These are phyloP conservation scores for Eucalyptus tenuipes DNA, from an alignment of 345 rosid genomes.

Conservation along the genomic window DNA sequence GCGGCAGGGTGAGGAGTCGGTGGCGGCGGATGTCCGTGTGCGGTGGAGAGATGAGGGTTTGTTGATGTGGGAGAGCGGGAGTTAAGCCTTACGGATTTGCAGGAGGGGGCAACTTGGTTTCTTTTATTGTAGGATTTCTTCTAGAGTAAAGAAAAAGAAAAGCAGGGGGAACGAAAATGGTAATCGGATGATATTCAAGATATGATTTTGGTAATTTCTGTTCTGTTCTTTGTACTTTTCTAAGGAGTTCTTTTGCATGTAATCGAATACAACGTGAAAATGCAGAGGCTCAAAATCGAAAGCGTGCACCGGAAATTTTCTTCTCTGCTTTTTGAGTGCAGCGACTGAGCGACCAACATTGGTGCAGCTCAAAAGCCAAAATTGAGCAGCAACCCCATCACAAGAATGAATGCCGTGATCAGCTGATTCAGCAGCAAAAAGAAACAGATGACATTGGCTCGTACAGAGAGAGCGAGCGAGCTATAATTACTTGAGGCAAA, in stretches of 20 bases:
- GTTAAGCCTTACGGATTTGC: neutral
- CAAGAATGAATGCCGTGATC: neutral
- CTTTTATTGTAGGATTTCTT: neutral
- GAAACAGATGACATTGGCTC: neutral
- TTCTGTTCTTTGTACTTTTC: neutral
- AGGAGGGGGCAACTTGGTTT: neutral
- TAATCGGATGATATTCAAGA: neutral
- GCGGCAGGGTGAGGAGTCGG: neutral
- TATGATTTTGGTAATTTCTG: neutral
- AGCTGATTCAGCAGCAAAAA: neutral
- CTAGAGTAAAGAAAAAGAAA: neutral
- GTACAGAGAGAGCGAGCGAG: neutral
- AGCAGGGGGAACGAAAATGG: neutral
- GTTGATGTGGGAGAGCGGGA: neutral
- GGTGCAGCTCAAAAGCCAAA: neutral
- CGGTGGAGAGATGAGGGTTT: neutral
- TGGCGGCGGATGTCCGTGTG: neutral
- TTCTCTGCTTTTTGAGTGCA: neutral
- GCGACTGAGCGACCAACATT: neutral
- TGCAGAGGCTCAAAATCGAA: neutral
- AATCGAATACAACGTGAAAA: neutral
- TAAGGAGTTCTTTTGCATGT: neutral
- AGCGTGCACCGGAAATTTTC: neutral
- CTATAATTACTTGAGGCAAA: neutral
- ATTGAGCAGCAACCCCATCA: neutral